Evolutionary conservation across 202 grass and related monocot species (phyloP), one percentile per base, ranked within the genome.

Genomic region (Digitaria exilis): DNA sequence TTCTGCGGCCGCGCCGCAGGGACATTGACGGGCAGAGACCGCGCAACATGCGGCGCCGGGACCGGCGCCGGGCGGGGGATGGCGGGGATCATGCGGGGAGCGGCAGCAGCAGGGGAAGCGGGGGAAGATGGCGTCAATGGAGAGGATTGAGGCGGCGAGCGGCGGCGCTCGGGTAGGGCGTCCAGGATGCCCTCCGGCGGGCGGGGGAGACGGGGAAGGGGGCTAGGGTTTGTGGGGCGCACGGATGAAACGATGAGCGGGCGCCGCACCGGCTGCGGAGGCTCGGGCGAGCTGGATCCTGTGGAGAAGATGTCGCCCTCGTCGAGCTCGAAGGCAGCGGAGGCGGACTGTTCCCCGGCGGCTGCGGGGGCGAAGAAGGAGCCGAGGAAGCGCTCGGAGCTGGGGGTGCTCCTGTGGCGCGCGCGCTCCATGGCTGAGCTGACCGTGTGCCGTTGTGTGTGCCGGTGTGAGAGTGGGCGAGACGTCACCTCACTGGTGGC

Each of bases 11-110:
- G 83, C 60, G 80, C 71, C 1, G 55, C 48, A 21, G 93, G 96
- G 21, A 96, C 87, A 76, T 99, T 92, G 69, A 99, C 89, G 59
- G 96, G 96, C 29, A 90, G 88, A 4, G 91, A 96, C 50, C 93
- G 87, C 51, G 89, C 86, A 25, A 90, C 29, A 15, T 87, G 69
- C 46, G 63, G 77, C 10, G 55, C 64, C 82, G 64, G 73, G 16
- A 78, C 83, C 6, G 74, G 84, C 42, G 79, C 69, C 59, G 89
- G 81, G 30, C 90, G 88, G 30, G 93, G 96, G 3, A 90, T 70
- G 65, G 83, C n/a, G 55, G 91, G 92, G 78, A 99, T 99, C 89
- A 92, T 89, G 50, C 91, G 89, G 17, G 92, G 55, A 25, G 89
- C 78, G 18, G 86, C 89, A 18, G 75, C 18, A 44, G 66, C 85